A percentile compares a stretch with the other conserved stretches of the same genome.
Conservation (phyloP, 352 stramenopile species). For the Phytopythium kandeliae region DNA sequence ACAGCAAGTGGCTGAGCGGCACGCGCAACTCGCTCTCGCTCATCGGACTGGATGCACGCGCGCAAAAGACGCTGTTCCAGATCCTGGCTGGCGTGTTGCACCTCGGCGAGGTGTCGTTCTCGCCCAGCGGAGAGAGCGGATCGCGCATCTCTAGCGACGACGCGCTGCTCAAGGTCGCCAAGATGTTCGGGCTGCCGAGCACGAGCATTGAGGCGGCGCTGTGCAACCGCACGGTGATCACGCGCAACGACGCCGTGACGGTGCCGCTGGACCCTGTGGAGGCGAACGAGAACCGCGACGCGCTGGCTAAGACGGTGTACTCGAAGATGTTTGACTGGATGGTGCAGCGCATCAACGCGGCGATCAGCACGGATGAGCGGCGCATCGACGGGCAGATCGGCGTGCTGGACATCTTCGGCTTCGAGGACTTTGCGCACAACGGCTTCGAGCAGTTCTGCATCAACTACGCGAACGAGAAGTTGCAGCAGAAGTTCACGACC, state of each 20-base stretch:
- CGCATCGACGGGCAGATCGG: conserved; percentile 85
- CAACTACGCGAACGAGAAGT: conserved; percentile 91
- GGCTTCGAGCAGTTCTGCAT: conserved; percentile 93
- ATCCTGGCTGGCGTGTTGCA: conserved; percentile 91
- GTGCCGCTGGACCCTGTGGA: conserved; percentile 85
- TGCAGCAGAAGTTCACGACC: conserved; percentile 91
- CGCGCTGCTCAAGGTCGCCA: conserved; percentile 67
- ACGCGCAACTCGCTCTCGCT: conserved; percentile 77
- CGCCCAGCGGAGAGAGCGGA: conserved; percentile 57
- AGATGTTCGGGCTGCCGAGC: conserved; percentile 86
- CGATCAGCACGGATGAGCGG: conserved; percentile 77
- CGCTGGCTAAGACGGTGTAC: conserved; percentile 97
- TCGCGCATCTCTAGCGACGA: conserved; percentile 66
- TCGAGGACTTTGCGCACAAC: conserved; percentile 96
- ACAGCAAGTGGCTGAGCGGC: conserved; percentile 75
- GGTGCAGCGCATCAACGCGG: conserved; percentile 87
- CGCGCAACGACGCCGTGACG: conserved; percentile 77
- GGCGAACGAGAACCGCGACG: conserved; percentile 92
- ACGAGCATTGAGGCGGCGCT: conserved; percentile 89
- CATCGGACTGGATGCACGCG: conserved; percentile 56
- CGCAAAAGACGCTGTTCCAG: conserved; percentile 76
- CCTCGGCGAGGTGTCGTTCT: conserved; percentile 95
- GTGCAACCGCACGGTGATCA: conserved; percentile 91
- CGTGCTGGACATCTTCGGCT: conserved; percentile 99
- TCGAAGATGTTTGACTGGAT: conserved; percentile 98